phyloP scores from a whole-genome alignment of 1,284 basidiomycete genomes.

The Ustilago trichophora region DNA sequence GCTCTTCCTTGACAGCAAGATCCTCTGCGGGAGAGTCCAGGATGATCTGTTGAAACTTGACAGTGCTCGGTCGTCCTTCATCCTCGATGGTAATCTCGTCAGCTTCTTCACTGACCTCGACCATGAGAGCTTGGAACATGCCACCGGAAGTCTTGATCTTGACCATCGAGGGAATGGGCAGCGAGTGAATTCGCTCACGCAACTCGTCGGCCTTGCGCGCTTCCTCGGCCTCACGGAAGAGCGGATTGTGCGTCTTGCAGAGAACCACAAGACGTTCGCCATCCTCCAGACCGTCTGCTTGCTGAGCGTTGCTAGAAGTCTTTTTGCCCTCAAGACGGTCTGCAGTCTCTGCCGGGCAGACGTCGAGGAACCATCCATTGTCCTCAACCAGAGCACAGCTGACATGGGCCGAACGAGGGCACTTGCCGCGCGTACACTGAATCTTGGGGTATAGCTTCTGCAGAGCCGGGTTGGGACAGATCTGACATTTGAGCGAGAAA shows the following conservation, averaged over 20 bases:
- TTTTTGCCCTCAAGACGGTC: constrained; percentile 58
- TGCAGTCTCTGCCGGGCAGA: constrained; percentile 44
- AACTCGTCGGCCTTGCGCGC: constrained; percentile 41
- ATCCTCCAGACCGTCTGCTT: constrained; percentile 13
- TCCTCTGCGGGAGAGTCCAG: constrained; percentile 10
- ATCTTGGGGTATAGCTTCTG: constrained; percentile 87
- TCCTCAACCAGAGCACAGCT: constrained; percentile 75
- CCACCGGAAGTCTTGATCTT: constrained; percentile 50
- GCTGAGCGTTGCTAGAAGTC: not conserved
- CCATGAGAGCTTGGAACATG: constrained; percentile 47
- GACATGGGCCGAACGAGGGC: constrained; percentile 90
- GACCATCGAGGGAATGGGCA: constrained; percentile 34
- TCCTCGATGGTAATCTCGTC: constrained; percentile 49
- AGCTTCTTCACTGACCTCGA: constrained; percentile 31
- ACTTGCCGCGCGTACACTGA: constrained; percentile 92
- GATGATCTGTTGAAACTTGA: constrained; percentile 47
- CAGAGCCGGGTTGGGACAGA: constrained; percentile 76
- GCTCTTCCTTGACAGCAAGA: constrained; percentile 16
- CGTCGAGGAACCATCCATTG: constrained; percentile 62
- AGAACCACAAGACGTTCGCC: constrained; percentile 61
- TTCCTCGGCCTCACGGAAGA: constrained; percentile 46
- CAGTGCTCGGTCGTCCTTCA: constrained; percentile 37
- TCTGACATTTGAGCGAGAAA: constrained; percentile 76
- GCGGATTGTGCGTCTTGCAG: constrained; percentile 63
- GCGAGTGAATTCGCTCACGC: constrained; percentile 32